phyloP scores from a whole-genome alignment of 1,284 basidiomycete genomes.

The Termitomyces sp. region DNA sequence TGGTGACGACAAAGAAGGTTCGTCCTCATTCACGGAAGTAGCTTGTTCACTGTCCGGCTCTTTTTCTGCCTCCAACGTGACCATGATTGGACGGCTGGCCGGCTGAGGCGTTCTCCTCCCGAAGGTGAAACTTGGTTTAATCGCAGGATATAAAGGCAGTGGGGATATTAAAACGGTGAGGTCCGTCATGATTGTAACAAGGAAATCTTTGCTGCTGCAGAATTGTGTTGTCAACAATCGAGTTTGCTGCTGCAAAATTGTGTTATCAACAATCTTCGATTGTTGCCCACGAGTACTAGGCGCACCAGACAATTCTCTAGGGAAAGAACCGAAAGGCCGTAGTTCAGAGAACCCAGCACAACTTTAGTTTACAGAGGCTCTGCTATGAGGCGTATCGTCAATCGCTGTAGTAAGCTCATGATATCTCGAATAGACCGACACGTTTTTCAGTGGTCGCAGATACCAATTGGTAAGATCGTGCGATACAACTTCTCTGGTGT shows the following conservation, averaged over 20 bases:
- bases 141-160: slow-evolving; percentile 31
- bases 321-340: neutral
- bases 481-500: neutral
- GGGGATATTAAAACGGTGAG: slow-evolving; percentile 40
- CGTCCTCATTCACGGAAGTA: slow-evolving; percentile 11
- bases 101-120: slow-evolving; percentile 24
- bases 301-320: neutral
- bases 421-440: neutral
- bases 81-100: slow-evolving; percentile 38
- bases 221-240: neutral
- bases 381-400: neutral
- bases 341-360: neutral
- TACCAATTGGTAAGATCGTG: neutral
- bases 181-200: slow-evolving; percentile 31
- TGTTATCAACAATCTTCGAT: neutral
- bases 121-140: slow-evolving; percentile 25
- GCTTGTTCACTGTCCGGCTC: slow-evolving; percentile 19
- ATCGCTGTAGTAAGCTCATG: neutral
- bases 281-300: neutral
- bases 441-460: neutral
- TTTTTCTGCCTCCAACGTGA: slow-evolving; percentile 43
- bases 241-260: neutral
- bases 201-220: neutral
- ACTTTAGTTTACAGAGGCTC: neutral
- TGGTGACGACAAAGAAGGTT: slow-evolving; percentile 12